Percentiles rank a stretch among this genome's conserved stretches.
These are phyloP conservation scores for Camillea tinctor DNA, from an alignment of 2,329 filamentous ascomycete genomes.

Conservation along the genomic window DNA sequence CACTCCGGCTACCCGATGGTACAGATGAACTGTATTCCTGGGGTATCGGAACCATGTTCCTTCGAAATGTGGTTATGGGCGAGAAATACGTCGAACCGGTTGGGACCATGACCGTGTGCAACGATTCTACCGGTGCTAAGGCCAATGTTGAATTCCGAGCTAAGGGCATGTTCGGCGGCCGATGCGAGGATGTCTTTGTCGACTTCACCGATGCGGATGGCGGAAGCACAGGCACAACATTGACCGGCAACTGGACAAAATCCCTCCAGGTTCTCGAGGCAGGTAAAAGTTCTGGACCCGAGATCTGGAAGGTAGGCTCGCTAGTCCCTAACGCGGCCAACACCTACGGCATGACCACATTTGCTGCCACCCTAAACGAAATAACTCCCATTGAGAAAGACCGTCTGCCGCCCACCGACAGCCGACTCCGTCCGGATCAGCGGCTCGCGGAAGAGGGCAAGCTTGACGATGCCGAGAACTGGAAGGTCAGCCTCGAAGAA, in stretches of 20 bases:
- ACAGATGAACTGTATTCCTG: constrained; percentile 84
- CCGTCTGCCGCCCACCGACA: constrained; percentile 78
- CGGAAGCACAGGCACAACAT: constrained; percentile 60
- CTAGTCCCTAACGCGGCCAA: constrained; percentile 77
- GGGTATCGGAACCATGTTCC: constrained; percentile 82
- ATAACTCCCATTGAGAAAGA: constrained; percentile 75
- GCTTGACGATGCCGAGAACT: constrained; percentile 76
- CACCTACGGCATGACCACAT: constrained; percentile 84
- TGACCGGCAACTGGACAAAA: constrained; percentile 83
- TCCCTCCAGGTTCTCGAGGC: constrained; percentile 65
- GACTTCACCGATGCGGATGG: constrained; percentile 70
- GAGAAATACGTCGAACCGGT: constrained; percentile 98
- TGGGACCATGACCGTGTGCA: constrained; percentile 80
- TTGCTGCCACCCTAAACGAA: constrained; percentile 85
- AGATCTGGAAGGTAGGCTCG: constrained; percentile 75
- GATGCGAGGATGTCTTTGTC: constrained; percentile 83
- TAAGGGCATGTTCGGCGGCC: constrained; percentile 95
- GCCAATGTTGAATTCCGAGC: constrained; percentile 88
- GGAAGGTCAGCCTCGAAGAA: constrained; percentile 85
- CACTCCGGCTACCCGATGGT: constrained; percentile 63
- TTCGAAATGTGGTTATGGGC: constrained; percentile 94
- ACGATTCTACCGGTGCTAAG: constrained; percentile 80
- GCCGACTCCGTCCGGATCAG: constrained; percentile 82
- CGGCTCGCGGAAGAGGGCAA: constrained; percentile 78
- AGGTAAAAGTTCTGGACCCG: constrained; percentile 56